These are phyloP conservation scores for Iodosphaeria phyllophila DNA, from an alignment of 2,329 filamentous ascomycete species.

Conservation along the genomic window DNA sequence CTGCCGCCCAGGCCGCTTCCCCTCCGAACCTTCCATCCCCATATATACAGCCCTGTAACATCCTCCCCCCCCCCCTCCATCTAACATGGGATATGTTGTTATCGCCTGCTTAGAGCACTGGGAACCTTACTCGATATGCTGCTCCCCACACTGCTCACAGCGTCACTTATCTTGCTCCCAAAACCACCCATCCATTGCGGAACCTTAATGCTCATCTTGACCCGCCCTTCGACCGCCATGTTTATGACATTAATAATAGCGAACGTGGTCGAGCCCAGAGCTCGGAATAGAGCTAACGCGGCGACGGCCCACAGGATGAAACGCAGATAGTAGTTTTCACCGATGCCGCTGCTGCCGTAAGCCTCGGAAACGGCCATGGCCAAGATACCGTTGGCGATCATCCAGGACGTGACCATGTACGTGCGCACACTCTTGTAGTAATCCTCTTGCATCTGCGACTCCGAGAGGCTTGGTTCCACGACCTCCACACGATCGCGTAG, in stretches of 20 bases:
- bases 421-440: constrained; percentile 96
- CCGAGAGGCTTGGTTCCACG: constrained; percentile 36
- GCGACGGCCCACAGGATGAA: constrained; percentile 93
- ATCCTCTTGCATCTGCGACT: constrained; percentile 84
- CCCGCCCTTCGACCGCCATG: constrained; percentile 68
- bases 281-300: constrained; percentile 69
- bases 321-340: constrained; percentile 73
- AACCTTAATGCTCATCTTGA: constrained; percentile 38
- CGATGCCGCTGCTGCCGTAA: constrained; percentile 53
- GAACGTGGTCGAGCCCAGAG: constrained; percentile 65
- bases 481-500: constrained; percentile 87
- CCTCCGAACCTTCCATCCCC: no score
- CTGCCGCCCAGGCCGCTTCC: no score
- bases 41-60: no score
- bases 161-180: constrained; percentile 22
- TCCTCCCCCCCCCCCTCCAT: no score
- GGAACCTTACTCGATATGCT: constrained; percentile 27
- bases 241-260: constrained; percentile 71
- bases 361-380: constrained; percentile 86
- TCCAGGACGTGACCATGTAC: constrained; percentile 95
- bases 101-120: no score
- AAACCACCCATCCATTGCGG: constrained; percentile 25
- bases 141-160: constrained; percentile 28
- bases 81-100: no score
- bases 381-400: constrained; percentile 77